Percentiles rank a stretch among this genome's conserved stretches.
phyloP scores from a whole-genome alignment of 176 grass and related monocot species.

The Zea mays region Zm-B73-REFERENCE-NAM-5.0 NC_050097.1:212747501-212748000 shows the following conservation, averaged over 20 bases:
- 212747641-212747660: slow-evolving; percentile 59
- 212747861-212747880: slow-evolving; percentile 63
- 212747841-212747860: slow-evolving; percentile 19
- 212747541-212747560: slow-evolving; percentile 72
- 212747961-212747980: slow-evolving; percentile 34
- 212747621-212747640: slow-evolving; percentile 70
- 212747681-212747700: slow-evolving; percentile 60
- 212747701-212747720: slow-evolving; percentile 44
- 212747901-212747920: slow-evolving; percentile 45
- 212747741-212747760: slow-evolving; percentile 44
- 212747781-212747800: slow-evolving; percentile 52
- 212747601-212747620: slow-evolving; percentile 56
- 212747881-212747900: slow-evolving; percentile 77
- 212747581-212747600: slow-evolving; percentile 50
- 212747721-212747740: slow-evolving; percentile 40
- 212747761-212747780: slow-evolving; percentile 63
- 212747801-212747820: slow-evolving; percentile 72
- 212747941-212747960: slow-evolving; percentile 26
- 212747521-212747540: slow-evolving; percentile 66
- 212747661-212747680: slow-evolving; percentile 39
- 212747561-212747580: slow-evolving; percentile 57
- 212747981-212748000: slow-evolving; percentile 53
- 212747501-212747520: slow-evolving; percentile 66
- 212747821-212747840: slow-evolving; percentile 46
- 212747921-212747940: slow-evolving; percentile 28